Base-by-base conservation (phyloP, 148 eudicot species). In the Agrostemma githago region DNA sequence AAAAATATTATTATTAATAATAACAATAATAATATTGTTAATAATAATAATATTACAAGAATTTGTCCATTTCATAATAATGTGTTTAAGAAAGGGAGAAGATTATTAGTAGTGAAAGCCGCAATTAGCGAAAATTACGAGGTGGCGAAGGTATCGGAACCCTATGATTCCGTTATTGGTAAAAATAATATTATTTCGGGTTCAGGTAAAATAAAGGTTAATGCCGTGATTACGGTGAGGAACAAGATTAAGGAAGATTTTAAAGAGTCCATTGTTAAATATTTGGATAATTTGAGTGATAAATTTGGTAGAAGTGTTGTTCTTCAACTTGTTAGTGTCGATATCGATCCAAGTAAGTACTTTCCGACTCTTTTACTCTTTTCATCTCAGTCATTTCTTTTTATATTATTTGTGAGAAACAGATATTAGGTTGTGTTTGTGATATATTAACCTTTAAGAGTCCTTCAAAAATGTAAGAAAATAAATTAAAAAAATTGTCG, bases 231-330 rank as follows among this genome's bases (percentile, higher is more conserved):
- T 20, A 92, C 96, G 5, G 97, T 92, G 4, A 90, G 91, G 71
- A 92, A 90, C 77, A 92, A 92, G 87, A 81, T 54, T 58, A 92
- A 92, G 83, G 93, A 92, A 75, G 97, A 88, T 81, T 79, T 92
- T 7, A 92, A 86, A 66, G 89, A 85, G 51, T 68, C 85, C 2
- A 6, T 91, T 77, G 78, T 82, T 42, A 89, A 80, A 70, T 87
- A 88, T 5, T 77, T 86, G 62, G 92, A 91, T 85, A 85, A 91
- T 83, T 73, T 86, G 9, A 71, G 82, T 58, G 93, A 92, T 73
- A 78, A 77, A 66, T 74, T 90, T 80, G 96, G 98, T 7, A 87
- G 85, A 73, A 89, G 87, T 83, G 92, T 92, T 75, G 96, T 83
- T 48, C 76, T 92, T 78, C 83, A 88, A 72, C 92, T 92, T 75